Evolutionary conservation across 345 rosid genomes (phyloP), one percentile per base, ranked within the genome.

Genomic region (Trapa incisa): DNA sequence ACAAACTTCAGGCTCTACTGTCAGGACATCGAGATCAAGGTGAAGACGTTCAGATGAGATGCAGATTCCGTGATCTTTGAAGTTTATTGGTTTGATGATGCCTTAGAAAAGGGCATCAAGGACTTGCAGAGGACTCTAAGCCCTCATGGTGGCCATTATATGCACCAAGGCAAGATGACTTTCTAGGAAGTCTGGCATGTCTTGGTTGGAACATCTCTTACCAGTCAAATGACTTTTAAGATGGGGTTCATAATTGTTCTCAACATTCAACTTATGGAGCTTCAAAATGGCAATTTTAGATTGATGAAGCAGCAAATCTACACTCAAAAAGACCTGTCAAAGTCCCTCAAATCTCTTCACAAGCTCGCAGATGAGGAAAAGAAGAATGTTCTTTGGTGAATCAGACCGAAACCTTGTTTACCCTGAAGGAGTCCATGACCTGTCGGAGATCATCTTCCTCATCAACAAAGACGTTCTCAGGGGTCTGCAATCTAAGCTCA

Each of bases 341-440:
- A 17, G 35, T 54, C 35, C 11, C 60, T 54, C 33, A 22, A 8
- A 6, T 50, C 54, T 4, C 32, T 54, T 54, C 33, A 54, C 32
- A 58, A 35, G 37, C 63, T 58, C 38, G 38, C 37, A 8, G 15
- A 35, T 58, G 8, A 22, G 15, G 32, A 33, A 57, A n/a, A 54
- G 8, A 54, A 6, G 38, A 58, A 32, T 37, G 35, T n/a, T n/a
- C 60, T 6, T 54, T 22, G 11, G n/a, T 54, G 36, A 6, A 42
- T 65, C 67, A 65, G 36, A 7, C 53, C 7, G 50, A 83, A 48
- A 90, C 83, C 76, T 80, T 87, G 61, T 86, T 89, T 65, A 90
- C 99, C 65, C 97, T 81, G 71, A 94, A 94, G 36, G 99, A 90
- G 47, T 86, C 92, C 89, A 94, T 85, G 48, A 94, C 95, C 72